Conservation (phyloP, 257 asterid species). For the Solanum ossicruentum region DNA sequence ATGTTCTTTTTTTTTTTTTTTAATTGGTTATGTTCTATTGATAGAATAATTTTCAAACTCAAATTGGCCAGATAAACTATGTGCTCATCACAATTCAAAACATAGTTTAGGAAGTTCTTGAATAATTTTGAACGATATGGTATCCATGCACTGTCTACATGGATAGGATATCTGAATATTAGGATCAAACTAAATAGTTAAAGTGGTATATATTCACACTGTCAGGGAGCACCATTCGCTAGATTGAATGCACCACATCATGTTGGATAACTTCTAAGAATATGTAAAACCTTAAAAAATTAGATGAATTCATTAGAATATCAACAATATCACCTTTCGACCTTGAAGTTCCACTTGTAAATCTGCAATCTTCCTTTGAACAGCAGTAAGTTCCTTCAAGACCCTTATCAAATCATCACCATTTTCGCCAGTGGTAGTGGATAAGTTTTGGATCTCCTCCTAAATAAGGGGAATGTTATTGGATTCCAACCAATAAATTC, state of each 20-base stretch:
- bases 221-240: neutral
- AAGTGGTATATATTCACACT: neutral
- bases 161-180: neutral
- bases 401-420: slow-evolving; percentile 85
- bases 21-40: neutral
- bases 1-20: neutral
- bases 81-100: neutral
- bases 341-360: slow-evolving; percentile 99
- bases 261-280: neutral
- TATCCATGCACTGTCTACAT: neutral
- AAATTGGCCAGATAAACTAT: neutral
- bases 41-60: neutral
- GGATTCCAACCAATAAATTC: neutral
- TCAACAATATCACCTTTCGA: slow-evolving; percentile 52
- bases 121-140: neutral
- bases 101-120: neutral
- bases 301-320: neutral
- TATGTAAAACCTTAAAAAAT: neutral
- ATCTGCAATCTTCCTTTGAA: slow-evolving; percentile 87
- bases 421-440: slow-evolving; percentile 43
- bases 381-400: slow-evolving; percentile 78
- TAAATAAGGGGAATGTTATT: slow-evolving; percentile 15
- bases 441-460: slow-evolving; percentile 66
- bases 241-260: neutral
- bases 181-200: neutral